Base-by-base conservation (phyloP, 441 rosid genomes). In the Arabidopsis hybrid region DNA sequence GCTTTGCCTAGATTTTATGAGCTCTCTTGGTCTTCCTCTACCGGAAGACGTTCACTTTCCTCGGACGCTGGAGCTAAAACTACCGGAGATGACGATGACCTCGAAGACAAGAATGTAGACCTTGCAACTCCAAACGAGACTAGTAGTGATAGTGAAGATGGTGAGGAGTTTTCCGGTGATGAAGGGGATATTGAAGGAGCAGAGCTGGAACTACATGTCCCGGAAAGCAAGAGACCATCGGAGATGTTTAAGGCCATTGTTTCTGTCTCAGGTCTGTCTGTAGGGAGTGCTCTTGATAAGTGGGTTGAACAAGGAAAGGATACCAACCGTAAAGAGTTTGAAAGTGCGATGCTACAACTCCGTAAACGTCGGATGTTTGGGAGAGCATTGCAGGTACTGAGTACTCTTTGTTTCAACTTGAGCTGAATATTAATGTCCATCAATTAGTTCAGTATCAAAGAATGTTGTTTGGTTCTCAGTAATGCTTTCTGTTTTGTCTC, bases 251-350 rank as follows among this genome's bases (percentile, higher is more conserved):
- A 75, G 39, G 81, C 87, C 75, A 84, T 95, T 47, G 3, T 86
- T 32, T 35, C 83, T 65, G 83, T 82, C 64, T 79, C 78, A 13
- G 85, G 82, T 74, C 58, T 40, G 4, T 79, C 91, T 69, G 61
- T 86, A 43, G 17, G 38, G 46, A 76, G 71, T 76, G 80, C 75
- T 59, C 91, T 95, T 74, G 83, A 84, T 69, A 89, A 87, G 80
- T 95, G 90, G 92, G 82, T 72, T 56, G 88, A 82, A 78, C 84
- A 88, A 72, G 99, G 92, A 63, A 95, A 89, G 39, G 81, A 78
- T 60, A 69, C 92, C 70, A 69, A 36, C 60, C 75, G 81, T 56
- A 35, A 36, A 1, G 90, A 82, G 69, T 72, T 85, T 60, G 39
- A 65, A 34, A 9, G 14, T 10, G 84, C 83, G 5, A 82, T 82